Conservation (phyloP, 2,329 filamentous ascomycete species). For the Penicillium sclerotigenum region DNA sequence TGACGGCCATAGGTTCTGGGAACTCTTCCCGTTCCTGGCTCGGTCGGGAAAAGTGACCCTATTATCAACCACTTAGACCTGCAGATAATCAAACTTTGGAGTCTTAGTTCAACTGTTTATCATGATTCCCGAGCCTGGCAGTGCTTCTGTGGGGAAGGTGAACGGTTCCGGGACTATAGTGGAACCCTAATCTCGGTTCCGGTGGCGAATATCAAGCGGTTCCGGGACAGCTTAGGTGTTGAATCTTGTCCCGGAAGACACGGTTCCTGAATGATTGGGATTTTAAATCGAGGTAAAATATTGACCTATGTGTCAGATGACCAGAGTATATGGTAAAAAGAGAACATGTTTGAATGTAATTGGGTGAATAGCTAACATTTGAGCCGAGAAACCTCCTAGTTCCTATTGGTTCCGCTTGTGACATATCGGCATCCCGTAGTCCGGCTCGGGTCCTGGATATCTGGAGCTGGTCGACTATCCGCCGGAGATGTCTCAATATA, state of each 20-base stretch:
- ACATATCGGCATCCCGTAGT: not conserved
- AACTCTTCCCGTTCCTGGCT: not conserved
- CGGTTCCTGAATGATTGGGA: not conserved
- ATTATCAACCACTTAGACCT: not conserved
- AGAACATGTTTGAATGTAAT: not conserved
- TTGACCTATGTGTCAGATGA: not conserved
- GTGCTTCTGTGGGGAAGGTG: not conserved
- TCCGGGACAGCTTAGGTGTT: not conserved
- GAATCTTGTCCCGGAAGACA: not conserved
- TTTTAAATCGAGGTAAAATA: not conserved
- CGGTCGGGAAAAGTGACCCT: not conserved
- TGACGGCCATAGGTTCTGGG: not conserved
- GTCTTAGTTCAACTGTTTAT: not conserved
- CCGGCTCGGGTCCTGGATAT: not conserved
- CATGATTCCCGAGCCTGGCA: not conserved
- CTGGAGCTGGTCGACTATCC: not conserved
- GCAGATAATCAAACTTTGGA: not conserved
- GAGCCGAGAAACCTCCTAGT: not conserved
- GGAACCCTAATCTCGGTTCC: constrained; percentile 3
- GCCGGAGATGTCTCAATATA: not conserved
- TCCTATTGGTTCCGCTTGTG: not conserved
- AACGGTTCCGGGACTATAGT: constrained; percentile 1
- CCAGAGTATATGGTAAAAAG: not conserved
- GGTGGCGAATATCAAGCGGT: constrained; percentile 4
- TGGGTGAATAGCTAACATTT: not conserved